Evolutionary conservation across 129 eudicot genomes (phyloP), one percentile per base, ranked within the genome.

Genomic region (Flaveria brownii): DNA sequence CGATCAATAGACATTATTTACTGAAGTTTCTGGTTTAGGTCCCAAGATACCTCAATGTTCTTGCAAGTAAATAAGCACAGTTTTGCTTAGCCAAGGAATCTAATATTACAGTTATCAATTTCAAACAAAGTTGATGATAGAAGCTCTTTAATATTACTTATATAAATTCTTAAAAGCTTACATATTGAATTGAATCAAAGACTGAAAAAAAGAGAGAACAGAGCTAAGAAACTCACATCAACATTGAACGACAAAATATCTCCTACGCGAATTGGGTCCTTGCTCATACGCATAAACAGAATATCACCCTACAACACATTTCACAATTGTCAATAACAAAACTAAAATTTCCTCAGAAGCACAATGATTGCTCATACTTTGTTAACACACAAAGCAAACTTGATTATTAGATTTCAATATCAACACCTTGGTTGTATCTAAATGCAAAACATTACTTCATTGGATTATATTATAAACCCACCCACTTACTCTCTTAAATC

Each of bases 251-350:
- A 22, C 68, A 73, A 63, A 18, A 73, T 73, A 41, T 73, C 68
- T 18, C 77, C 77, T 41, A 9, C 68, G 9, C 55, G 55, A 73
- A 73, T 73, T 4, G 77, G 77, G 68, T 73, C 77, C 55, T 73
- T 73, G 42, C 77, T 73, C 68, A 39, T 36, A 41, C n/a, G 54
- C 77, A 73, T 15, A 17, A 73, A 73, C 68, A 61, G 6, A 43
- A 74, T 45, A 60, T 74, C 70, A 74, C 78, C 70, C 78, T 74
- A 45, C n/a, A 74, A 23, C 45, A 74, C 15, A 25, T 25, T 14
- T 70, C 62, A 23, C 28, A 70, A 23, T 15, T 10, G 10, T 70
- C 75, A 70, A 26, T 23, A 47, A 47, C 57, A 47, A 14, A 70
- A 15, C 75, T 9, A 70, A 49, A 70, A 49, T 15, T 49, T 70